Evolutionary conservation across 2,329 filamentous ascomycete species (phyloP), one percentile per base, ranked within the genome.

Genomic region (Aspergillus novoparasiticus): DNA sequence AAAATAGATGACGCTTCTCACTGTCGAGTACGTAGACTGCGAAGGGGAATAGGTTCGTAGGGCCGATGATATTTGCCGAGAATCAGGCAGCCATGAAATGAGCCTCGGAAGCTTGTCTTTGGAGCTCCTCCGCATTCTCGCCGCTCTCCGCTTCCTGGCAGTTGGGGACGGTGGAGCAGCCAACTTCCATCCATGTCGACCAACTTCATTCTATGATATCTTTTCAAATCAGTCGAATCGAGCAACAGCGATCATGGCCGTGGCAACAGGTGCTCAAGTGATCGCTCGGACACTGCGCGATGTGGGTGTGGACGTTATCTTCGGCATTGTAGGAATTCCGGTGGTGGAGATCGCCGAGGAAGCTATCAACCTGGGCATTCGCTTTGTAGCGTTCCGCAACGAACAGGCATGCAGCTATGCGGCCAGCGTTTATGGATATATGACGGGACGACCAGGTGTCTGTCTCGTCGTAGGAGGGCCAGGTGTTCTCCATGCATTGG

Each of bases 391-490:
- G 30, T 87, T 87, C 67, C 77, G 85, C 34, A 87, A 87, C 66
- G 85, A 88, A 67, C 85, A 88, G 72, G 84, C 85, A 12, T 84
- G 83, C 36, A 82, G 81, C 66, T 87, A 87, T 78, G 85, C 85
- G 12, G 85, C 85, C 3, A 84, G 82, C 55, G 83, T 83, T 6
- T 87, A 87, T 79, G 85, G 85, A 16, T 87, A 86, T 66, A 77
- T 87, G 67, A 86, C 83, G 3, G 84, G 84, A 23, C 80, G 72
- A 60, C 85, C 85, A 4, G 86, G 84, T 3, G 82, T 87, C 11
- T 87, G 84, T 70, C 76, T 87, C 45, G 82, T 86, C n/a, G 85
- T 87, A 3, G 85, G 85, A 58, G 85, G 85, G 10, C 85, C 85
- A 9, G 85, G 85, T 26, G 83, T 87, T 16, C 74, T 87, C 26